A percentile compares a stretch with the other conserved stretches of the same genome.
These are phyloP conservation scores for Phytophthora hybrid DNA, from an alignment of 352 stramenopile species.

Conservation along the genomic window DNA sequence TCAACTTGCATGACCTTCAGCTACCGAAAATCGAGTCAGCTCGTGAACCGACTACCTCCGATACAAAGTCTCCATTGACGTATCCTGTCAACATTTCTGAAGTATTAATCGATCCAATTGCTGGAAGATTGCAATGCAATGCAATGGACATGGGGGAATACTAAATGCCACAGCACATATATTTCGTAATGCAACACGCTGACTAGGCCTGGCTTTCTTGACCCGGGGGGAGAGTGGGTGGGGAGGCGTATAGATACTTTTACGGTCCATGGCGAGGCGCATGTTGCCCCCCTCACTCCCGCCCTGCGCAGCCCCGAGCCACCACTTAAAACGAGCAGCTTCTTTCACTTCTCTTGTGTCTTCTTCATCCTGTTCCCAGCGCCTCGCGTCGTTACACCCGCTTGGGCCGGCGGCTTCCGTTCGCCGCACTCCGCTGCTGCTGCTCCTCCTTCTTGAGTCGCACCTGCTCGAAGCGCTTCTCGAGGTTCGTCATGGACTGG, in stretches of 20 bases:
- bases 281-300: constrained; percentile 35
- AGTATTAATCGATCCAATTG: neutral
- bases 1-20: constrained; percentile 23
- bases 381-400: constrained; percentile 28
- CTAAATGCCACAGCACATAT: constrained; percentile 48
- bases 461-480: constrained; percentile 83
- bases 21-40: constrained; percentile 22
- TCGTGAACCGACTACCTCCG: constrained; percentile 10
- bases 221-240: constrained; percentile 2
- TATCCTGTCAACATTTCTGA: neutral
- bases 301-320: constrained; percentile 16
- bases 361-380: neutral
- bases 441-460: constrained; percentile 64
- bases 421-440: constrained; percentile 35
- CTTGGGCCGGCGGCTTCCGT: constrained; percentile 37
- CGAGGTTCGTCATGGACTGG: constrained; percentile 77
- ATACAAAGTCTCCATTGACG: constrained; percentile 8
- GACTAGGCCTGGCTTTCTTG: constrained; percentile 27
- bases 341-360: constrained; percentile 26
- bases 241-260: constrained; percentile 50
- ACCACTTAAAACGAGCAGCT: constrained; percentile 26
- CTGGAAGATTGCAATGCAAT: neutral
- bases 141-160: neutral
- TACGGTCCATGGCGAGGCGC: constrained; percentile 40
- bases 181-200: constrained; percentile 54